Evolutionary conservation across 352 stramenopile genomes (phyloP), one percentile per base, ranked within the genome.

Genomic region (Globisporangium radiosum): DNA sequence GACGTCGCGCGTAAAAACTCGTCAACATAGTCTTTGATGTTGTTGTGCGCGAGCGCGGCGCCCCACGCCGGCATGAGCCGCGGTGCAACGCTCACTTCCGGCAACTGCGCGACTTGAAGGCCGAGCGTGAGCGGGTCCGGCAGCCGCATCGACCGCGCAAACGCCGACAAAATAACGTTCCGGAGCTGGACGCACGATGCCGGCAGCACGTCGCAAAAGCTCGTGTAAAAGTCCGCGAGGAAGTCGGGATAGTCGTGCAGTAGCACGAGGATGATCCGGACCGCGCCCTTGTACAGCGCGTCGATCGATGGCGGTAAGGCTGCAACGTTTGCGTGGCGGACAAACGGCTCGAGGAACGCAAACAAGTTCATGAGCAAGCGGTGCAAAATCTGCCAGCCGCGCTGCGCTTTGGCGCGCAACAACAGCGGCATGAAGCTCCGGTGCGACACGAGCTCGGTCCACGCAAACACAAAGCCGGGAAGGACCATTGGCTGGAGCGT

Each of bases 221-320:
- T 98, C 51, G 98, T 86, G 77, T 99, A 98, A 70, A 99, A 99
- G 56, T 97, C 96, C 63, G 87, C 93, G 36, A 99, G 64, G 66
- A 99, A 99, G 62, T 98, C 93, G 10, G 97, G 97, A 70, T 99
- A 99, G 71, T 99, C 97, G 71, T 99, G 97, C 54, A 99, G 74
- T 15, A 99, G 73, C 58, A 99, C 96, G 45, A 99, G 65, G 51
- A 99, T 86, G 49, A 99, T 97, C 59, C 97, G 94, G 17, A 99
- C 78, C n/a, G 90, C 91, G 60, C 97, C 97, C 76, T 99, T 98
- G 81, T 99, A 99, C 54, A 99, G 79, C 55, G 91, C 81, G 15
- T 93, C 90, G 43, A 99, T 92, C 15, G 95, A 90, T 55, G 95
- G 81, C 38, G 83, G 88, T 54, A 99, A 75, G 17, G 78, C 69